Evolutionary conservation across 2,329 filamentous ascomycete species (phyloP).

Genomic region (Gremmenia infestans): DNA sequence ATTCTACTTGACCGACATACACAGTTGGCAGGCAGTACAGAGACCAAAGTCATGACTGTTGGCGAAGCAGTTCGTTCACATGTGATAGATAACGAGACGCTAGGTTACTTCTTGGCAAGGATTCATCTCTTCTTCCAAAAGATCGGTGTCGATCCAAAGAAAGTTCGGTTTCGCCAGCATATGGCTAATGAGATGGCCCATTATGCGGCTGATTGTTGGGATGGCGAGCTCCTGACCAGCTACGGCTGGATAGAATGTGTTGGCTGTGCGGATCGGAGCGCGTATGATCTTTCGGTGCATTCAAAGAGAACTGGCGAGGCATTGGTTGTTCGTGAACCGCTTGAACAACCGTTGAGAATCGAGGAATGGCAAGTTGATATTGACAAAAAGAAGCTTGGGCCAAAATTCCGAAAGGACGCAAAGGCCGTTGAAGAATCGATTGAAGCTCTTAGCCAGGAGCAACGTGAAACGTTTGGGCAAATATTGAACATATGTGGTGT

Average conservation of each 20-base stretch:
- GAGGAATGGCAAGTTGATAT: conserved; percentile 86
- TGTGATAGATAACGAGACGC: conserved; percentile 92
- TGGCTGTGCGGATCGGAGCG: conserved; percentile 90
- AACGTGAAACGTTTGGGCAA: conserved; percentile 74
- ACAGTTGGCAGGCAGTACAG: conserved; percentile 81
- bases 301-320: conserved; percentile 86
- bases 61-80: conserved; percentile 79
- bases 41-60: conserved; percentile 67
- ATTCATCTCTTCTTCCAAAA: conserved; percentile 81
- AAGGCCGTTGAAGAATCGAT: conserved; percentile 80
- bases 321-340: conserved; percentile 76
- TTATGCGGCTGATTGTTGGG: conserved; percentile 97
- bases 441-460: conserved; percentile 62
- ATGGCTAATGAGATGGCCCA: conserved; percentile 91
- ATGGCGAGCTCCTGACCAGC: conserved; percentile 85
- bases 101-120: conserved; percentile 93
- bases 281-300: conserved; percentile 90
- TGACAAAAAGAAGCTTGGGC: conserved; percentile 94
- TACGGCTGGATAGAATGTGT: conserved; percentile 99
- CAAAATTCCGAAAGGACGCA: conserved; percentile 90
- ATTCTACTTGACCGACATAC: conserved; percentile 78
- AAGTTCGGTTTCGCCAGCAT: conserved; percentile 95
- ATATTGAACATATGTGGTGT: conserved; percentile 69
- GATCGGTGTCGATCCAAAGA: conserved; percentile 80
- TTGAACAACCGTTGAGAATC: conserved; percentile 70